A percentile compares a stretch with the other conserved stretches of the same genome.
Evolutionary conservation across 2,329 filamentous ascomycete genomes (phyloP).

Genomic region (Coniochaeta sp.): DNA sequence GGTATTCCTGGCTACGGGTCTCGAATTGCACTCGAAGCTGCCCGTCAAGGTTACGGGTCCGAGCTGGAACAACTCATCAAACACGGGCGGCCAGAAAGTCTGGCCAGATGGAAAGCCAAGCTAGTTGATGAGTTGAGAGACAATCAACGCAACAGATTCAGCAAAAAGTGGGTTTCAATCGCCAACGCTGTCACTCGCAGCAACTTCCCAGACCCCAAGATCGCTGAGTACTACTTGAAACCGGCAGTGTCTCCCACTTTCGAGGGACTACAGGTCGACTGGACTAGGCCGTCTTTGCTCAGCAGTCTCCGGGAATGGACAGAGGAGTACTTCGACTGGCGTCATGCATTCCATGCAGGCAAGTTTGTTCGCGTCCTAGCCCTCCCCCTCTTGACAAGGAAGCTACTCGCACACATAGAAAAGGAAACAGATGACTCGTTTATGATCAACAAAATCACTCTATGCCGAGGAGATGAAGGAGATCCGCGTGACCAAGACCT

Average conservation of each 20-base stretch:
- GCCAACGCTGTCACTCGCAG: not conserved
- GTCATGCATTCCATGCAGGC: not conserved
- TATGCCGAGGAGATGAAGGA: not conserved
- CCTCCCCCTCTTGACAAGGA: not conserved
- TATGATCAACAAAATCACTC: not conserved
- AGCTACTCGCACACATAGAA: not conserved
- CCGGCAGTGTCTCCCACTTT: not conserved
- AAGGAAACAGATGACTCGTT: not conserved
- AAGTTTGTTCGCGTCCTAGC: not conserved
- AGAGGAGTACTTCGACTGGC: not conserved
- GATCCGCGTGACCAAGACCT: not conserved
- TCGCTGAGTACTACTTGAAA: not conserved
- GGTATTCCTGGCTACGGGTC: not conserved
- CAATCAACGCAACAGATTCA: not conserved
- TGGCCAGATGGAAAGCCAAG: not conserved
- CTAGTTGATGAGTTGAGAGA: not conserved
- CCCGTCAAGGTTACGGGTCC: not conserved
- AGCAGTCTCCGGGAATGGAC: not conserved
- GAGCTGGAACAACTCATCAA: not conserved
- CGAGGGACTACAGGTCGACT: not conserved
- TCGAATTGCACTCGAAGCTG: not conserved
- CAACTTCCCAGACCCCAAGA: not conserved
- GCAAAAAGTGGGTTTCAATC: not conserved
- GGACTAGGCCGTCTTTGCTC: not conserved
- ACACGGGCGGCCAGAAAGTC: not conserved